A percentile compares a stretch with the other conserved stretches of the same genome.
These are phyloP conservation scores for Ilex aquifolium DNA, from an alignment of 257 asterid genomes.

Conservation along the genomic window DNA sequence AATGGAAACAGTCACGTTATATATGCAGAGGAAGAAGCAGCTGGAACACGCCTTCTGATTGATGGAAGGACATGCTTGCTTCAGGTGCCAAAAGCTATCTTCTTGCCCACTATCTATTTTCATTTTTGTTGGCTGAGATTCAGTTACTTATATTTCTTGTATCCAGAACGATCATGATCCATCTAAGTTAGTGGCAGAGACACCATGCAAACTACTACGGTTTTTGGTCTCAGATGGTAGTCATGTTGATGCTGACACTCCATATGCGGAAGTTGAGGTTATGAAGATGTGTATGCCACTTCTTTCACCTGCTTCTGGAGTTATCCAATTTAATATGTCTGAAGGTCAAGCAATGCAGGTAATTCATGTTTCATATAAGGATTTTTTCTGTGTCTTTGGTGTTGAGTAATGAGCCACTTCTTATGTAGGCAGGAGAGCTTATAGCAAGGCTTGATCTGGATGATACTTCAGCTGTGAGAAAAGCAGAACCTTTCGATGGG, in stretches of 20 bases:
- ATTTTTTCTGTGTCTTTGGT: constrained; percentile 5
- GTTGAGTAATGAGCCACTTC: constrained; percentile 8
- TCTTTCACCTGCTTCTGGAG: constrained; percentile 96
- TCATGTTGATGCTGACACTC: constrained; percentile 91
- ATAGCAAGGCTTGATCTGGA: constrained; percentile 94
- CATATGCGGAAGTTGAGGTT: constrained; percentile 98
- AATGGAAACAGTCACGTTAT: constrained; percentile 92
- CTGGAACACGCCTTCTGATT: constrained; percentile 98
- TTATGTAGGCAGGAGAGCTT: constrained; percentile 87
- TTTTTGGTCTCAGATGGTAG: constrained; percentile 64
- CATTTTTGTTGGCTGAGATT: constrained; percentile 3
- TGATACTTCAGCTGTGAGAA: constrained; percentile 97
- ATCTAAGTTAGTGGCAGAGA: constrained; percentile 91
- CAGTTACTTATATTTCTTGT: constrained; percentile 6
- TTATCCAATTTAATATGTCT: constrained; percentile 71
- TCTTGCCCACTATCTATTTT: constrained; percentile 10
- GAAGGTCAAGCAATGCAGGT: constrained; percentile 99
- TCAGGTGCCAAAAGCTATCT: constrained; percentile 48
- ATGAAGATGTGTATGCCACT: constrained; percentile 99
- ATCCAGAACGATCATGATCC: constrained; percentile 98
- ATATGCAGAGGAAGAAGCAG: constrained; percentile 99
- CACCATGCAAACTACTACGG: constrained; percentile 94
- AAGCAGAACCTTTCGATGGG: constrained; percentile 93
- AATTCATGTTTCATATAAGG: constrained; percentile 7
- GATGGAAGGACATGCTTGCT: constrained; percentile 99